Evolutionary conservation across 129 eudicot species (phyloP), one percentile per base, ranked within the genome.

Genomic region (Flaveria ramosissima): DNA sequence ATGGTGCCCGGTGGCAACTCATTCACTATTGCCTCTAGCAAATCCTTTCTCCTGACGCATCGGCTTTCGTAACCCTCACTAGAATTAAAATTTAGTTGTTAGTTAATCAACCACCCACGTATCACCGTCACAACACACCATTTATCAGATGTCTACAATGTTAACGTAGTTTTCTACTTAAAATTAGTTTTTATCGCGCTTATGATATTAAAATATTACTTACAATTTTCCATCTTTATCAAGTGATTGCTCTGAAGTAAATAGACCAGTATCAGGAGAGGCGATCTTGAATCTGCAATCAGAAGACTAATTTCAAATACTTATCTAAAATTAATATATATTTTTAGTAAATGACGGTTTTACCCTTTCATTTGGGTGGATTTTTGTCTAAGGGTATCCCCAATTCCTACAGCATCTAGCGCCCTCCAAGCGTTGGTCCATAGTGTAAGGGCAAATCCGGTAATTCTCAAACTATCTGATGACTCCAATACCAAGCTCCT

Each of bases 351-450:
- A 12, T 62, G 45, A 66, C 46, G 13, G 10, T 1, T 69, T 67
- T 82, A 92, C 97, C 93, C 96, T 45, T 19, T 71, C 43, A 92
- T 78, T 62, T 73, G 90, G 1, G 68, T 56, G 59, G 92, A 90
- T 1, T 43, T 83, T 75, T 78, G 72, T 55, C 98, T 69, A 0
- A 92, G 88, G 9, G 75, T 32, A 39, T 88, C 77, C 59, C 89
- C 96, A 68, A 88, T 50, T 20, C 96, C 94, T 20, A 92, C 80
- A 24, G 89, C 96, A 81, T 92, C 98, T 15, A 90, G 62, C 16
- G 98, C 98, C 83, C 81, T 89, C 96, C 96, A 90, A 24, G 88
- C 98, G 63, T 92, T 92, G 39, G 90, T 75, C 94, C 94, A 92
- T 27, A 88, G 23, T 20, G 90, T 75, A 15, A 90, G 87, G 8